Evolutionary conservation across 2,329 filamentous ascomycete genomes (phyloP).

Genomic region (Ascocoryne sarcoides): DNA sequence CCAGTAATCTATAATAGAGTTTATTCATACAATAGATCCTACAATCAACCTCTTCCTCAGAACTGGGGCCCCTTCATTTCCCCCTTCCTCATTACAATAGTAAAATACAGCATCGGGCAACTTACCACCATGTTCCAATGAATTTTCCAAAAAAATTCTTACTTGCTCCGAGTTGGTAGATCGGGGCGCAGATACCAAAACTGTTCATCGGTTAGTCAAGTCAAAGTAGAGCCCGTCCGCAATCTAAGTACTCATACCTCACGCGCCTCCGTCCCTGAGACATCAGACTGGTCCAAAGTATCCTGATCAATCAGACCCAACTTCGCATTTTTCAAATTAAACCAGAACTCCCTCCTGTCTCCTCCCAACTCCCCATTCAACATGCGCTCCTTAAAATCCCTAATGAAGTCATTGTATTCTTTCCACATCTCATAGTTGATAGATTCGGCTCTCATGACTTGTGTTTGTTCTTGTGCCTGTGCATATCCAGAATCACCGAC

Average conservation of each 20-base stretch:
- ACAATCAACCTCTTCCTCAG: no score
- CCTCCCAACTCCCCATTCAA: constrained; percentile 59
- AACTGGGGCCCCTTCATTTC: no score
- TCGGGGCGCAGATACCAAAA: constrained; percentile 6
- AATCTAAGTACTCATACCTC: constrained; percentile 27
- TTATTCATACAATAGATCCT: no score
- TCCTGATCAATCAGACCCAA: constrained; percentile 65
- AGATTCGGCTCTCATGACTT: constrained; percentile 70
- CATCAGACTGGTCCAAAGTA: constrained; percentile 53
- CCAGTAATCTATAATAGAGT: no score
- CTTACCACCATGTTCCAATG: no score
- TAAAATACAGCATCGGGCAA: no score
- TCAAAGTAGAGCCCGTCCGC: not conserved
- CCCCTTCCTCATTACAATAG: no score
- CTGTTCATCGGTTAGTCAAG: constrained; percentile 3
- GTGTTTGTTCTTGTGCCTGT: constrained; percentile 55
- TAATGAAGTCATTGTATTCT: constrained; percentile 68
- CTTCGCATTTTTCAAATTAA: constrained; percentile 53
- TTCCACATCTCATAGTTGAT: constrained; percentile 65
- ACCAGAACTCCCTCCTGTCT: constrained; percentile 70
- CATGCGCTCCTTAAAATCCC: constrained; percentile 62
- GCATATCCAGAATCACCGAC: constrained; percentile 69
- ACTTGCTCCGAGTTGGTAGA: constrained; percentile 8
- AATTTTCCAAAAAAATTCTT: no score
- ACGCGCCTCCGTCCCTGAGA: constrained; percentile 63